These are phyloP conservation scores for Skeletonema costatum DNA, from an alignment of 108 stramenopile genomes.

Conservation along the genomic window DNA sequence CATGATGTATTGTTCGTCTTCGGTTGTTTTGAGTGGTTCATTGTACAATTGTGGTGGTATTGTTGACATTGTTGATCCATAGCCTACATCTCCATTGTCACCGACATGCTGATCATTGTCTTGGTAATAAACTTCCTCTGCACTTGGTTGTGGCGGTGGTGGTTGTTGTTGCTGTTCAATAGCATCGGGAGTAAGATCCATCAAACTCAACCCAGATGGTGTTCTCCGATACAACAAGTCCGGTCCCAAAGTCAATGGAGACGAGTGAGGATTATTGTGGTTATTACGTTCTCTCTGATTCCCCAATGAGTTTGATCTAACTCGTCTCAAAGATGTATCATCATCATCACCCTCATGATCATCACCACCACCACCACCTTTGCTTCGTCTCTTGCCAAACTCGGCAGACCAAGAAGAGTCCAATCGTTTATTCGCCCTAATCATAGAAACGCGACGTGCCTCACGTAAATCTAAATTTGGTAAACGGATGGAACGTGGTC, in stretches of 20 bases:
- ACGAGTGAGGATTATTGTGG: not conserved
- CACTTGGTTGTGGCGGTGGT: not conserved
- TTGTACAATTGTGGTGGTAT: not conserved
- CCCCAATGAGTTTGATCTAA: slow-evolving; percentile 14
- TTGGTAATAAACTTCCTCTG: not conserved
- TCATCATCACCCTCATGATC: not conserved
- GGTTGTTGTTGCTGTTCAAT: not conserved
- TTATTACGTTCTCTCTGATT: not conserved
- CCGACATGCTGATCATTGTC: not conserved
- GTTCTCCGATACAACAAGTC: slow-evolving; percentile 1
- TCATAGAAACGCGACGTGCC: slow-evolving; percentile 1
- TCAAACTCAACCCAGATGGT: slow-evolving; percentile 7
- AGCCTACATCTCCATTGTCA: not conserved
- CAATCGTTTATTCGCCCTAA: not conserved
- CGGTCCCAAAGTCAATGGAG: not conserved
- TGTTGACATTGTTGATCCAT: slow-evolving; percentile 11
- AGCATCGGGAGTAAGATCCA: slow-evolving; percentile 6
- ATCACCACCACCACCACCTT: not conserved
- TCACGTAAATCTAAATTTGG: slow-evolving; percentile 29
- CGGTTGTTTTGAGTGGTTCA: not conserved
- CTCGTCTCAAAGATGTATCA: not conserved
- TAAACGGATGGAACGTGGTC: slow-evolving; percentile 7
- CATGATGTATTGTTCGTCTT: not conserved
- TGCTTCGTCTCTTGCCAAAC: not conserved
- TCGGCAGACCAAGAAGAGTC: not conserved